Percentiles rank a stretch among this genome's conserved stretches.
phyloP scores from a whole-genome alignment of 352 stramenopile genomes.

The Nothophytophthora sp. region DNA sequence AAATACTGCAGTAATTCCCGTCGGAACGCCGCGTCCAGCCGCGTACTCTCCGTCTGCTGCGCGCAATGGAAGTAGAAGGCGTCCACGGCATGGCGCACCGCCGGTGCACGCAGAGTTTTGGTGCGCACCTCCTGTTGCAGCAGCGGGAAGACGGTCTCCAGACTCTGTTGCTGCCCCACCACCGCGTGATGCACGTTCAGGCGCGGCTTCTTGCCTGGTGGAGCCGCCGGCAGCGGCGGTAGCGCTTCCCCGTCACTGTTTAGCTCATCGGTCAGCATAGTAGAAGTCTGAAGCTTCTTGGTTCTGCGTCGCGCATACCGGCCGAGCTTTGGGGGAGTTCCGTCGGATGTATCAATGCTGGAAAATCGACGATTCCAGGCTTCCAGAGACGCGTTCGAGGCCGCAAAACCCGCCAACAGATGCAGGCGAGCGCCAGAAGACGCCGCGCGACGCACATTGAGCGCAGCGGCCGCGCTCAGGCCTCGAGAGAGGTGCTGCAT shows the following conservation, averaged over 20 bases:
- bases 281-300: conserved; percentile 6
- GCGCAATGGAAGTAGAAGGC: conserved; percentile 79
- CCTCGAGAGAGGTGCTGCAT: conserved; percentile 20
- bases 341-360: not conserved
- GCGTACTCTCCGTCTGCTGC: conserved; percentile 33
- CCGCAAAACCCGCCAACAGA: not conserved
- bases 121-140: conserved; percentile 41
- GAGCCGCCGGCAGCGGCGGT: too few species aligned
- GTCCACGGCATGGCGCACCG: conserved; percentile 56
- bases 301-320: conserved; percentile 9
- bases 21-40: conserved; percentile 29
- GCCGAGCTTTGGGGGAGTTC: conserved; percentile 10
- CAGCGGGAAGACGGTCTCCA: conserved; percentile 52
- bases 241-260: too few species aligned
- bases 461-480: conserved; percentile 3
- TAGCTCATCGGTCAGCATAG: too few species aligned
- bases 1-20: conserved; percentile 56
- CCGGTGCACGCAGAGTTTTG: conserved; percentile 26
- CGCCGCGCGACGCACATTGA: not conserved
- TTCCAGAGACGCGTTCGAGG: not conserved
- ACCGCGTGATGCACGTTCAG: conserved; percentile 58
- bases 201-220: not conserved
- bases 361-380: conserved; percentile 8
- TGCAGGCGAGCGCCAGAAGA: not conserved
- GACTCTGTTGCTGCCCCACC: conserved; percentile 42